These are phyloP conservation scores for Mediolabrus comicus DNA, from an alignment of 108 stramenopile genomes.

Conservation along the genomic window DNA sequence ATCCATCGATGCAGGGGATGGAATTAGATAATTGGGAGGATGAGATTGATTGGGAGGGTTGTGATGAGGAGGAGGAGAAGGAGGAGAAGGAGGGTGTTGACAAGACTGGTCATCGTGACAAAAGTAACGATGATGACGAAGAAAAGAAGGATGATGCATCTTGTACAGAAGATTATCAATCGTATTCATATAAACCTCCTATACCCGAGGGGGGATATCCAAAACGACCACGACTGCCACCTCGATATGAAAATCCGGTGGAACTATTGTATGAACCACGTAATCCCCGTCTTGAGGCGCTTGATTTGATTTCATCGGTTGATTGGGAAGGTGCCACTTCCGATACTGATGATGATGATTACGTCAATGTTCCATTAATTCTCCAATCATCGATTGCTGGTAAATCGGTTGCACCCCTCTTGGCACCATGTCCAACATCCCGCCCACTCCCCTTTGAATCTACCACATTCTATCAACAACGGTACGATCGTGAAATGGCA, in stretches of 20 bases:
- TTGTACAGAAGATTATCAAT: not conserved
- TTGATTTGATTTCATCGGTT: slow-evolving; percentile 57
- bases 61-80: slow-evolving; percentile 22
- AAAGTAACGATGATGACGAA: not conserved
- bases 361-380: slow-evolving; percentile 61
- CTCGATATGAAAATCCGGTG: slow-evolving; percentile 26
- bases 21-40: slow-evolving; percentile 83
- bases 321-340: slow-evolving; percentile 63
- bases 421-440: slow-evolving; percentile 57
- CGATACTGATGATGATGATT: slow-evolving; percentile 25
- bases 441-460: slow-evolving; percentile 68
- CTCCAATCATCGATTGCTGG: slow-evolving; percentile 79
- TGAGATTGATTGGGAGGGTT: slow-evolving; percentile 80
- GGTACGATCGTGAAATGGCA: slow-evolving; percentile 60
- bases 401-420: slow-evolving; percentile 65
- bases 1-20: slow-evolving; percentile 66
- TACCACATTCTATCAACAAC: slow-evolving; percentile 59
- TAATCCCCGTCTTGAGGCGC: slow-evolving; percentile 78
- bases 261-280: slow-evolving; percentile 48
- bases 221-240: slow-evolving; percentile 19
- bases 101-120: too few relatives aligned
- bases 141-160: not conserved
- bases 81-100: slow-evolving; percentile 5
- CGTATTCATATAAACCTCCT: slow-evolving; percentile 9
- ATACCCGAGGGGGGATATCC: slow-evolving; percentile 20